Conservation (phyloP, 768 basidiomycete genomes). For the Mrakia blollopis region DNA sequence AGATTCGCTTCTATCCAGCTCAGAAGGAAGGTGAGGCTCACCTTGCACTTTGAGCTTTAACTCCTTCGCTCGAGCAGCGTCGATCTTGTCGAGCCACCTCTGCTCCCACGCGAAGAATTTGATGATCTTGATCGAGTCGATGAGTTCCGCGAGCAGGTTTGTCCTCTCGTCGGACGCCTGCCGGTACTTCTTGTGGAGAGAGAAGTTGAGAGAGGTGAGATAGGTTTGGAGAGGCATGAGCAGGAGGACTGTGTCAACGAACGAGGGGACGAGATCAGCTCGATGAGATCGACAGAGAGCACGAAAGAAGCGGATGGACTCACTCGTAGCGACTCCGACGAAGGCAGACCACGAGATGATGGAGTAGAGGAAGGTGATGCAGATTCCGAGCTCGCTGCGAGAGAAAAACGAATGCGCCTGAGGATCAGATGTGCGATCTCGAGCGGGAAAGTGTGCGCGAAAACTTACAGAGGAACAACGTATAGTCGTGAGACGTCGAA, state of each 20-base stretch:
- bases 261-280: neutral
- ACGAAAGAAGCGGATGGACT: neutral
- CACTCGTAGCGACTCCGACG: neutral
- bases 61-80: slow-evolving; percentile 47
- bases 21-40: slow-evolving; percentile 58
- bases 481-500: neutral
- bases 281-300: neutral
- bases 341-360: slow-evolving; percentile 13
- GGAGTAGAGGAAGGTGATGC: slow-evolving; percentile 30
- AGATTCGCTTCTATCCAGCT: slow-evolving; percentile 29
- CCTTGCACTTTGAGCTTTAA: slow-evolving; percentile 58
- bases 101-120: slow-evolving; percentile 77
- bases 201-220: slow-evolving; percentile 6
- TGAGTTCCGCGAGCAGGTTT: slow-evolving; percentile 20
- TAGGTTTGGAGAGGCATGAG: slow-evolving; percentile 23
- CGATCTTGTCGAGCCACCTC: slow-evolving; percentile 59
- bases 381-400: slow-evolving; percentile 26
- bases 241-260: neutral
- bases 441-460: no score
- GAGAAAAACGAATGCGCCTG: neutral
- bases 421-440: neutral
- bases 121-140: slow-evolving; percentile 36
- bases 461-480: slow-evolving; percentile 2
- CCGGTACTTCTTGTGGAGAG: slow-evolving; percentile 17
- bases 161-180: slow-evolving; percentile 12